Percentiles rank a stretch among this genome's conserved stretches.
These are phyloP conservation scores for Trichoderma koningiopsis DNA, from an alignment of 2,329 filamentous ascomycete genomes.

Conservation along the genomic window DNA sequence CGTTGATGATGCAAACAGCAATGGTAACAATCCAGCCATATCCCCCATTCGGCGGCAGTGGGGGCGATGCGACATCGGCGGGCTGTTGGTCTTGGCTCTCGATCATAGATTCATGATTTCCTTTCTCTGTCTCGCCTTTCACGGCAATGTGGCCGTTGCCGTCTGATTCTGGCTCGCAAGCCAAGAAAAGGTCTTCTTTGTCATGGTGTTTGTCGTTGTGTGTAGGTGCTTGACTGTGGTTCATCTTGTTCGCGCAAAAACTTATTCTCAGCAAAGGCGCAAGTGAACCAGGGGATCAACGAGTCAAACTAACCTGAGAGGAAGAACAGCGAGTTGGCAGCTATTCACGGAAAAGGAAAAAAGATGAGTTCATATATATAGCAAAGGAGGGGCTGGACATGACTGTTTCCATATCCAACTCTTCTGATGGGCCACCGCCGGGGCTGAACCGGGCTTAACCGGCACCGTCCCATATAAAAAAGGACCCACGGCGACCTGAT, in stretches of 20 bases:
- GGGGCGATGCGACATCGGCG: conserved; percentile 28
- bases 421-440: background rate
- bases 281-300: background rate
- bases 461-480: background rate
- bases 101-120: background rate
- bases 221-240: background rate
- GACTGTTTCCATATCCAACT: background rate
- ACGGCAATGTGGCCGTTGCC: conserved; percentile 1
- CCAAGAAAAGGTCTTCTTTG: background rate
- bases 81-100: conserved; percentile 13
- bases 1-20: conserved; percentile 56
- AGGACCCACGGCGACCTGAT: background rate
- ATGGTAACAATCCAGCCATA: conserved; percentile 53
- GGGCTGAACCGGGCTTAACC: conserved; percentile 3
- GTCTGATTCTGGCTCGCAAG: background rate
- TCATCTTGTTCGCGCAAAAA: conserved; percentile 2
- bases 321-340: background rate
- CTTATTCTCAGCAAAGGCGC: background rate
- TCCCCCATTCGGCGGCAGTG: conserved; percentile 60
- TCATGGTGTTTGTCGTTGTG: background rate
- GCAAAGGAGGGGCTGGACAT: background rate
- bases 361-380: background rate
- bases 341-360: background rate
- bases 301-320: background rate
- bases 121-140: conserved; percentile 10